Percentiles rank a stretch among this genome's conserved stretches.
Conservation (phyloP, 2,329 filamentous ascomycete species). For the Verticillium albo-atrum region DNA sequence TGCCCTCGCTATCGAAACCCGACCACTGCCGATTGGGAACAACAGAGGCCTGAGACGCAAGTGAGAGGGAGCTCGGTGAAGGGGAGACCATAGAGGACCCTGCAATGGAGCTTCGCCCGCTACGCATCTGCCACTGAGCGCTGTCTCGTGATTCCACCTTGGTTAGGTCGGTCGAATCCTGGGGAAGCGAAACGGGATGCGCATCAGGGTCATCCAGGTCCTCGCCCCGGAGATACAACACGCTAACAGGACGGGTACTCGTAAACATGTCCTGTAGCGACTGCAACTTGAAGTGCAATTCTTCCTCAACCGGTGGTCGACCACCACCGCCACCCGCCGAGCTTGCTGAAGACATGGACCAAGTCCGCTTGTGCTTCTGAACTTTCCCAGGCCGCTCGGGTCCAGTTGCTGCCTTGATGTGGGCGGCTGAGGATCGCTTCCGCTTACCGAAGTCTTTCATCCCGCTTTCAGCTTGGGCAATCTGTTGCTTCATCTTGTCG, state of each 20-base stretch:
- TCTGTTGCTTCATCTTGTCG: slow-evolving; percentile 92
- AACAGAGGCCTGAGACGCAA: slow-evolving; percentile 51
- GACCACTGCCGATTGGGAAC: slow-evolving; percentile 43
- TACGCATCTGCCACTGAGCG: slow-evolving; percentile 45
- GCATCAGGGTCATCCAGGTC: slow-evolving; percentile 76
- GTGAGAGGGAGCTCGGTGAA: slow-evolving; percentile 60
- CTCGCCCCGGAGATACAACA: slow-evolving; percentile 72
- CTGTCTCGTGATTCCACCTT: slow-evolving; percentile 46
- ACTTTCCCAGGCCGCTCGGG: slow-evolving; percentile 71
- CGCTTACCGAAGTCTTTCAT: slow-evolving; percentile 64
- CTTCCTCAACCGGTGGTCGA: slow-evolving; percentile 61
- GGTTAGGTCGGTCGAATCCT: slow-evolving; percentile 59
- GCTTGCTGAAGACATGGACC: slow-evolving; percentile 84
- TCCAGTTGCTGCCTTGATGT: slow-evolving; percentile 33
- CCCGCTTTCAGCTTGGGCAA: slow-evolving; percentile 68
- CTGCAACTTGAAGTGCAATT: slow-evolving; percentile 73
- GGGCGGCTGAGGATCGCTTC: slow-evolving; percentile 47
- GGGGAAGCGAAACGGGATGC: slow-evolving; percentile 69
- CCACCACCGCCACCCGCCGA: slow-evolving; percentile 45
- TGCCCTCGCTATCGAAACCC: slow-evolving; percentile 49
- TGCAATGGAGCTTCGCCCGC: slow-evolving; percentile 53
- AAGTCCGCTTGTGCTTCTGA: slow-evolving; percentile 86
- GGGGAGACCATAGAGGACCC: slow-evolving; percentile 61
- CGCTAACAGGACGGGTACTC: slow-evolving; percentile 72
- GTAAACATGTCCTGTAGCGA: slow-evolving; percentile 85